phyloP scores from a whole-genome alignment of 257 asterid species.

The Ocimum tenuiflorum region DNA sequence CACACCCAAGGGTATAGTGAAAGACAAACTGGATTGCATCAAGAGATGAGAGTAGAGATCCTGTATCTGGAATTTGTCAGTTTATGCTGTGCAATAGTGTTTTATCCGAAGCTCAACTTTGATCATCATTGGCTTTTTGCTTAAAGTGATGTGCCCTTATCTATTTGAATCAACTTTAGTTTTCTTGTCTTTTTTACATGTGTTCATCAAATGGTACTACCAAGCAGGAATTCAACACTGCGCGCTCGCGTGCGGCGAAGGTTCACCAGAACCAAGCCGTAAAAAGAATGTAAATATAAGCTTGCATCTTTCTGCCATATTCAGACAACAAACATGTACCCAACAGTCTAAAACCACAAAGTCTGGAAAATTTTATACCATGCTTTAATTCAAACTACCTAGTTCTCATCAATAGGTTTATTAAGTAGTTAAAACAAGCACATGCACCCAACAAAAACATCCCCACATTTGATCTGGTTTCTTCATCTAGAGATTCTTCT shows the following conservation, averaged over 20 bases:
- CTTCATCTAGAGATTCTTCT: no score
- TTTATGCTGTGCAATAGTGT: not conserved
- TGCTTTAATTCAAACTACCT: slow-evolving; percentile 31
- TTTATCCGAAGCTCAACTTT: no score
- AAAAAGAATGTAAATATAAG: not conserved
- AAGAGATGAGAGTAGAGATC: not conserved
- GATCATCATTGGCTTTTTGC: not conserved
- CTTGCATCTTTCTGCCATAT: not conserved
- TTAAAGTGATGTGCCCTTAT: not conserved
- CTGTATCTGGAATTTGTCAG: slow-evolving; percentile 3
- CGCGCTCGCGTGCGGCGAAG: not conserved
- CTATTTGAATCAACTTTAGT: not conserved
- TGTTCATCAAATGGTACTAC: no score
- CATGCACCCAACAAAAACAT: slow-evolving; percentile 17
- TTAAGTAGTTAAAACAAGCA: slow-evolving; percentile 23
- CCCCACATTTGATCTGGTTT: no score
- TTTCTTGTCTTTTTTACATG: not conserved
- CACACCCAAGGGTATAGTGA: not conserved
- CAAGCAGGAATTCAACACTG: no score
- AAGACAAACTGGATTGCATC: not conserved
- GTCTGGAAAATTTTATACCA: slow-evolving; percentile 21
- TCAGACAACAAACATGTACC: slow-evolving; percentile 2
- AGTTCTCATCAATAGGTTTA: slow-evolving; percentile 29
- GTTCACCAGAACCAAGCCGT: not conserved
- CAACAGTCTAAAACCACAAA: slow-evolving; percentile 4